These are phyloP conservation scores for Venturia effusa DNA, from an alignment of 2,329 filamentous ascomycete genomes.

Conservation along the genomic window DNA sequence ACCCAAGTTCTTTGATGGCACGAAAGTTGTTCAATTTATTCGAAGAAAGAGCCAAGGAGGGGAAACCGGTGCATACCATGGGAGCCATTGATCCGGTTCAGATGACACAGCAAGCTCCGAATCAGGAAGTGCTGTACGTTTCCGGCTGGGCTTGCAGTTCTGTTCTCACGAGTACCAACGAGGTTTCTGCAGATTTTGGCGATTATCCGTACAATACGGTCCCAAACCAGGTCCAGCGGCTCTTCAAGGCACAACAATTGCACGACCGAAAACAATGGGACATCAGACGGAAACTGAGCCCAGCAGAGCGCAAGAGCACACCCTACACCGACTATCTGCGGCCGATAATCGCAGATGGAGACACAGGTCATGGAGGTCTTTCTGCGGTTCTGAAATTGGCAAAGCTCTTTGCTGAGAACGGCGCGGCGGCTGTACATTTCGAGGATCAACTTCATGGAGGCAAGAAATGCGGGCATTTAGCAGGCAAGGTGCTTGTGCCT, in stretches of 20 bases:
- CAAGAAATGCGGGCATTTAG: constrained; percentile 96
- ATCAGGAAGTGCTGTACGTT: constrained; percentile 93
- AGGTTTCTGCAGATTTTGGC: constrained; percentile 94
- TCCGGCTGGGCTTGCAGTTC: constrained; percentile 98
- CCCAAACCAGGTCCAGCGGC: constrained; percentile 89
- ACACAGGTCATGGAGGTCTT: constrained; percentile 86
- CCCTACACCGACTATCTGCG: constrained; percentile 88
- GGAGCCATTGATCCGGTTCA: constrained; percentile 97
- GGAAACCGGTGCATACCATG: constrained; percentile 95
- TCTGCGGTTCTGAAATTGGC: constrained; percentile 91
- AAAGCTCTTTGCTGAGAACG: constrained; percentile 95
- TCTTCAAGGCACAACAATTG: constrained; percentile 93
- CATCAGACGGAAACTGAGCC: constrained; percentile 62
- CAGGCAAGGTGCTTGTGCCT: constrained; percentile 90
- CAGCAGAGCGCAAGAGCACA: constrained; percentile 60
- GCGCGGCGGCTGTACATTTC: constrained; percentile 91
- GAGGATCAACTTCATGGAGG: constrained; percentile 96
- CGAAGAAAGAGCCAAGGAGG: constrained; percentile 63
- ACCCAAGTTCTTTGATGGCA: constrained; percentile 90
- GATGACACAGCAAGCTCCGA: constrained; percentile 95
- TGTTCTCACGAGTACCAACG: constrained; percentile 84
- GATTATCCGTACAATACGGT: constrained; percentile 99
- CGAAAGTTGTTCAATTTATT: constrained; percentile 88
- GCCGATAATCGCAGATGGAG: constrained; percentile 91
- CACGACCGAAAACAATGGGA: constrained; percentile 97